Percentiles rank a stretch among this genome's conserved stretches.
Conservation (phyloP, 768 basidiomycete species). For the Tylopilus felleus region DNA sequence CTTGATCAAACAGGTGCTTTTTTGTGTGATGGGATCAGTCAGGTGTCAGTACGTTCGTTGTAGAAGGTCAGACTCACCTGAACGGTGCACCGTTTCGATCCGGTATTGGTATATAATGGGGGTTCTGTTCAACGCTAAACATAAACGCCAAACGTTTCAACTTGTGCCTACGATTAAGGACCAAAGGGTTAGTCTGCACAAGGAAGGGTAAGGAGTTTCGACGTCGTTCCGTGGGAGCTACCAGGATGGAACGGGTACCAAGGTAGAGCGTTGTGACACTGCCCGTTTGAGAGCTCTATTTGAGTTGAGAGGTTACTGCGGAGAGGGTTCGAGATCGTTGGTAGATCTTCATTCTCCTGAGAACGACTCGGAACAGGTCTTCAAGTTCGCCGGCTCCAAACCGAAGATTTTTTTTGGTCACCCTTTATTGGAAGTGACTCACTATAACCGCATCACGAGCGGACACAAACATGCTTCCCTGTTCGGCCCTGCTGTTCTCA, state of each 20-base stretch:
- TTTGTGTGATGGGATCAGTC: not conserved
- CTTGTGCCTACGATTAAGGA: no score
- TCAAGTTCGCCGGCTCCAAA: not conserved
- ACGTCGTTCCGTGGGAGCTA: no score
- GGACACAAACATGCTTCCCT: not conserved
- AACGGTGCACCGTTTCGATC: not conserved
- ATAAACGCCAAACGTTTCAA: no score
- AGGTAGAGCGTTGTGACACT: no score
- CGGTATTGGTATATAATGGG: not conserved
- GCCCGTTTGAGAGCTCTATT: not conserved
- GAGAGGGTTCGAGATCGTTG: not conserved
- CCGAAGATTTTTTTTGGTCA: not conserved
- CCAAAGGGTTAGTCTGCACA: no score
- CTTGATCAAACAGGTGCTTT: not conserved
- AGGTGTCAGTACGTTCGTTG: not conserved
- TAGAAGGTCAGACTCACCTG: not conserved
- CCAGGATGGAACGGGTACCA: no score
- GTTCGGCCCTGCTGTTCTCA: not conserved
- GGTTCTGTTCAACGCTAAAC: no score
- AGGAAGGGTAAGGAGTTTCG: not conserved
- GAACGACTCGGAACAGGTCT: not conserved
- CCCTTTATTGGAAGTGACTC: not conserved
- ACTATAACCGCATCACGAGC: not conserved
- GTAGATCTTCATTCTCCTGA: not conserved
- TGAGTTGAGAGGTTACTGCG: not conserved